These are phyloP conservation scores for Candida namnaoensis DNA, from an alignment of 805 yeast species.

Conservation along the genomic window DNA sequence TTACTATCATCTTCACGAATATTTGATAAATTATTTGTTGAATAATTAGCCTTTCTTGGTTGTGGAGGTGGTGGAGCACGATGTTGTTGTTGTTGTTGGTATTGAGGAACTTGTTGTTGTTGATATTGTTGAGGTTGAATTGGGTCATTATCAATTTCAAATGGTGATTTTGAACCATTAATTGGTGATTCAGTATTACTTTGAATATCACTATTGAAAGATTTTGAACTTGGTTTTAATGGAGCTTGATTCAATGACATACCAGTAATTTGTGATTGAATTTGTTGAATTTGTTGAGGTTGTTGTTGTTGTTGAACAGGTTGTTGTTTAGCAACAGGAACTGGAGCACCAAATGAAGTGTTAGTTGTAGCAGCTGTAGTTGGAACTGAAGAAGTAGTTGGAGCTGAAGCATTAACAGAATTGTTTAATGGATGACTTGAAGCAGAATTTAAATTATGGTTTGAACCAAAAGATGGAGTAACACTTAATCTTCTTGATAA, in stretches of 20 bases:
- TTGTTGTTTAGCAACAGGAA: not conserved
- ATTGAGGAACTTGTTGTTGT: slow-evolving; percentile 1
- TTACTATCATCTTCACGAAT: slow-evolving; percentile 22
- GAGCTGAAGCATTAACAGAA: slow-evolving; percentile 2
- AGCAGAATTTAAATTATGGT: slow-evolving; percentile 2
- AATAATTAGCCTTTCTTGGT: slow-evolving; percentile 35
- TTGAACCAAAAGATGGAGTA: slow-evolving; percentile 8
- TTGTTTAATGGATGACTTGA: not conserved
- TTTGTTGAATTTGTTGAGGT: slow-evolving; percentile 3
- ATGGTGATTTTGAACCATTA: not conserved
- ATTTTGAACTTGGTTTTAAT: slow-evolving; percentile 23
- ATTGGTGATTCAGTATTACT: not conserved
- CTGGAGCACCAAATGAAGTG: not conserved
- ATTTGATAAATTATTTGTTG: slow-evolving; percentile 12
- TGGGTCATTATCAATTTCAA: slow-evolving; percentile 3
- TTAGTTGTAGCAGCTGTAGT: no score
- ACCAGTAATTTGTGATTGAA: not conserved
- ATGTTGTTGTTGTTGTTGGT: slow-evolving; percentile 16
- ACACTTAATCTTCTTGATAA: slow-evolving; percentile 9
- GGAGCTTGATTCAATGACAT: slow-evolving; percentile 25
- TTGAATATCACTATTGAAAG: not conserved
- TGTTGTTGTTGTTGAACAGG: not conserved
- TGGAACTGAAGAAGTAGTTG: no score
- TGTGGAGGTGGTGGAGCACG: slow-evolving; percentile 52
- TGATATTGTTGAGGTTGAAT: slow-evolving; percentile 14